Evolutionary conservation across 192 early-diverging fungal genomes (phyloP), one percentile per base, ranked within the genome.

Genomic region (Backusella mclennaniae): DNA sequence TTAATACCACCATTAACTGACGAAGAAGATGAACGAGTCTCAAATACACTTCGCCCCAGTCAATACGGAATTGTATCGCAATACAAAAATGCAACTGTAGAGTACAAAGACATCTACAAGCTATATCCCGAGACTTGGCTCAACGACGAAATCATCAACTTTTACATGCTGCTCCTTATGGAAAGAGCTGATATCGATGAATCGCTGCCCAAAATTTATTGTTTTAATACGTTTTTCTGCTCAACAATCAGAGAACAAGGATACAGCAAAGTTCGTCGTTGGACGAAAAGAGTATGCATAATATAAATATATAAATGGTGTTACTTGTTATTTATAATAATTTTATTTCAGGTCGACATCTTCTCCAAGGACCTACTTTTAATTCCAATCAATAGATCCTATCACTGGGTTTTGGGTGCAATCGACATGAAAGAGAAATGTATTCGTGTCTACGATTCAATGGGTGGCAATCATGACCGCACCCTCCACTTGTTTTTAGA

Each of bases 131-230:
- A 92, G 26, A 77, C 84, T 21, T 99, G 97, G 97, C 86, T 99
- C 8, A 98, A 99, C 80, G 97, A 99, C 80, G 95, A 98, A 83
- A 83, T 92, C 23, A 97, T 99, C 82, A 98, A 99, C 79, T 96
- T 93, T 83, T 99, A 97, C 81, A 89, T 93, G 74, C 85, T 92
- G 52, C 81, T 99, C 53, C 85, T 96, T 15, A 88, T 92, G 75
- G 82, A 87, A 0, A 89, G 97, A 12, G 77, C 91, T 46, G 77
- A 82, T 23, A 76, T 80, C 38, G 12, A 84, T 6, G 49, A 73
- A 0, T 68, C 56, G 23, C 69, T 90, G 39, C 94, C 94, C 0
- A 87, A 85, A 35, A 84, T 97, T 4, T 94, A 97, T 76, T 89
- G 90, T 35, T 99, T 97, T 81, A 99, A 93, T 82, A 96, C 96